A percentile compares a stretch with the other conserved stretches of the same genome.
These are phyloP conservation scores for Tetrapisispora taiwanensis DNA, from an alignment of 805 yeast species.

Conservation along the genomic window DNA sequence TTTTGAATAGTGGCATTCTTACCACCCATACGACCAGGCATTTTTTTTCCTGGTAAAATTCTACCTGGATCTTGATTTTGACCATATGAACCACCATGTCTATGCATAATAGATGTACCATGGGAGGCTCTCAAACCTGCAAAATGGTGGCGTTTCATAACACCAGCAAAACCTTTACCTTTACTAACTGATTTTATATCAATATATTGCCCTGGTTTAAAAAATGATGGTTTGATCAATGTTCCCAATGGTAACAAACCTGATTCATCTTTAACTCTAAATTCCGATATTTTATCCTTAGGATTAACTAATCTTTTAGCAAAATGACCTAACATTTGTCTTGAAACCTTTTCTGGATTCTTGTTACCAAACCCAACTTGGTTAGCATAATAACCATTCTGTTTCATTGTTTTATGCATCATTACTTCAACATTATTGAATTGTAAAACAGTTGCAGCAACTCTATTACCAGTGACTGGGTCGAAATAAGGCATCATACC, in stretches of 20 bases:
- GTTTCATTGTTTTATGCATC: slow-evolving; percentile 54
- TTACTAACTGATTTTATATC: slow-evolving; percentile 72
- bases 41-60: slow-evolving; percentile 89
- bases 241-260: slow-evolving; percentile 73
- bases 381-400: slow-evolving; percentile 76
- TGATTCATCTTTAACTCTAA: slow-evolving; percentile 56
- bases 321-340: slow-evolving; percentile 64
- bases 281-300: slow-evolving; percentile 63
- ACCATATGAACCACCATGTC: slow-evolving; percentile 97
- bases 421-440: slow-evolving; percentile 82
- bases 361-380: slow-evolving; percentile 78
- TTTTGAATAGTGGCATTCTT: slow-evolving; percentile 64
- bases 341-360: slow-evolving; percentile 48
- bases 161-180: slow-evolving; percentile 98
- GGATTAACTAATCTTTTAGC: slow-evolving; percentile 77
- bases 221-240: slow-evolving; percentile 71
- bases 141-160: slow-evolving; percentile 91
- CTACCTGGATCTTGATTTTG: slow-evolving; percentile 93
- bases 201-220: slow-evolving; percentile 70
- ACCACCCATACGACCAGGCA: slow-evolving; percentile 97
- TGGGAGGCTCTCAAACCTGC: slow-evolving; percentile 85
- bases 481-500: slow-evolving; percentile 88
- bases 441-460: slow-evolving; percentile 81
- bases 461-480: slow-evolving; percentile 50
- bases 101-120: slow-evolving; percentile 88